Evolutionary conservation across 2,329 filamentous ascomycete genomes (phyloP).

Genomic region (Chrysosporium queenslandicum): DNA sequence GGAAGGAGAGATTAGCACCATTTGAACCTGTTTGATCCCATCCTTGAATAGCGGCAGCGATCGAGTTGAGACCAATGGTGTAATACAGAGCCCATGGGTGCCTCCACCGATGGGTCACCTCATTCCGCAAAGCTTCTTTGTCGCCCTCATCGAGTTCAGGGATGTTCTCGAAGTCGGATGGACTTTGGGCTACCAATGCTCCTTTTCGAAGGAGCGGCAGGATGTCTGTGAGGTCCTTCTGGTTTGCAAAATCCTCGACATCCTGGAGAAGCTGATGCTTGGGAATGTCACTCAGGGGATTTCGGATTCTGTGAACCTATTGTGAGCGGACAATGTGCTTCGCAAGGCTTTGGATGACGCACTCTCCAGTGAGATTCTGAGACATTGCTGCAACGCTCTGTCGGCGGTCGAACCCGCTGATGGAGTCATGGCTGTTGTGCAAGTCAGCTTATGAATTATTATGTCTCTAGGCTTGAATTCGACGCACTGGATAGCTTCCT

Average conservation of each 20-base stretch:
- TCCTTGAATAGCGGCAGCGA: conserved; percentile 47
- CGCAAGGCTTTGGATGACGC: conserved; percentile 12
- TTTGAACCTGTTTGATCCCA: conserved; percentile 46
- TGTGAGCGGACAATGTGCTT: background rate
- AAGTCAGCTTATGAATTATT: background rate
- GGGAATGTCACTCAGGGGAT: conserved; percentile 26
- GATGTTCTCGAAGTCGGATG: conserved; percentile 52
- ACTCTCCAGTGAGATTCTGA: conserved; percentile 29
- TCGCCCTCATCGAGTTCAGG: conserved; percentile 48
- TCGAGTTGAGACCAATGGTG: conserved; percentile 43
- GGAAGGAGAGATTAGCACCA: conserved; percentile 45
- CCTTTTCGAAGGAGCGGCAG: conserved; percentile 38
- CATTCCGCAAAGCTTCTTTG: conserved; percentile 34
- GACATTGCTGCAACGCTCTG: conserved; percentile 23
- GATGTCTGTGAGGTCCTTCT: conserved; percentile 51
- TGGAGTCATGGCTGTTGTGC: conserved; percentile 10
- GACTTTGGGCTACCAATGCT: conserved; percentile 64
- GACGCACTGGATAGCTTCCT: conserved; percentile 4
- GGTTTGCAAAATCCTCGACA: conserved; percentile 38
- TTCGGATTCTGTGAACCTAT: conserved; percentile 26
- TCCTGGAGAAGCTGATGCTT: conserved; percentile 25
- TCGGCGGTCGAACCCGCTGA: conserved; percentile 14
- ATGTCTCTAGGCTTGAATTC: background rate
- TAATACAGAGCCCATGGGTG: conserved; percentile 42
- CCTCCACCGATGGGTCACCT: conserved; percentile 40